These are phyloP conservation scores for Alternaria hordeiaustralica DNA, from an alignment of 2,329 filamentous ascomycete species.

Conservation along the genomic window DNA sequence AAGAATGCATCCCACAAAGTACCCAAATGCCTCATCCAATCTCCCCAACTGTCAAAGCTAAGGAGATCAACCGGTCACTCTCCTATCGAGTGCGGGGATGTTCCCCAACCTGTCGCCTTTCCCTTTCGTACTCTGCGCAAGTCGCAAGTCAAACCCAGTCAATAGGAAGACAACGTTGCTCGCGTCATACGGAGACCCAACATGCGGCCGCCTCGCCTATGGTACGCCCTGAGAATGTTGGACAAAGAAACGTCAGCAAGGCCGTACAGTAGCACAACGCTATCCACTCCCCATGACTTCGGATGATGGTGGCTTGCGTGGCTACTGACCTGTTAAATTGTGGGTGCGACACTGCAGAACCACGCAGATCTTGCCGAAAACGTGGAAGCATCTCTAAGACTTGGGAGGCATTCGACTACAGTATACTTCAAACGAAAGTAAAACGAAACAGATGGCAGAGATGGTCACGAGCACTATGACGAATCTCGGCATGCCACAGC, in stretches of 20 bases:
- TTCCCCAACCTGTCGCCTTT: neutral
- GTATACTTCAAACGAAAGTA: slow-evolving; percentile 3
- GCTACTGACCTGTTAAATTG: neutral
- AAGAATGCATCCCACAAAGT: neutral
- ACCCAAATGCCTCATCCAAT: neutral
- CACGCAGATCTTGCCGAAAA: neutral
- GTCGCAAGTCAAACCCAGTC: neutral
- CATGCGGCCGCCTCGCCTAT: slow-evolving; percentile 8
- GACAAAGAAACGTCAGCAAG: slow-evolving; percentile 19
- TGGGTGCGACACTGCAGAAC: neutral
- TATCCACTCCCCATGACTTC: slow-evolving; percentile 2
- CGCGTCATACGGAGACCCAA: slow-evolving; percentile 5
- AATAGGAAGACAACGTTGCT: neutral
- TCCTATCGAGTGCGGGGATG: neutral
- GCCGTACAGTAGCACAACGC: slow-evolving; percentile 3
- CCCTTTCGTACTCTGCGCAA: neutral
- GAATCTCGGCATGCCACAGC: slow-evolving; percentile 17
- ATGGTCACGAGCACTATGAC: slow-evolving; percentile 14
- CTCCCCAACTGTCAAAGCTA: neutral
- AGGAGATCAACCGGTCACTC: neutral
- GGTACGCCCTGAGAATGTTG: slow-evolving; percentile 15
- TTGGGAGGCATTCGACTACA: slow-evolving; percentile 2
- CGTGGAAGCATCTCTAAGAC: neutral
- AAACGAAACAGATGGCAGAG: slow-evolving; percentile 19
- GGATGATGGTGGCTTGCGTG: neutral